phyloP scores from a whole-genome alignment of 2,329 filamentous ascomycete species.

The Ophiobolus disseminans region DNA sequence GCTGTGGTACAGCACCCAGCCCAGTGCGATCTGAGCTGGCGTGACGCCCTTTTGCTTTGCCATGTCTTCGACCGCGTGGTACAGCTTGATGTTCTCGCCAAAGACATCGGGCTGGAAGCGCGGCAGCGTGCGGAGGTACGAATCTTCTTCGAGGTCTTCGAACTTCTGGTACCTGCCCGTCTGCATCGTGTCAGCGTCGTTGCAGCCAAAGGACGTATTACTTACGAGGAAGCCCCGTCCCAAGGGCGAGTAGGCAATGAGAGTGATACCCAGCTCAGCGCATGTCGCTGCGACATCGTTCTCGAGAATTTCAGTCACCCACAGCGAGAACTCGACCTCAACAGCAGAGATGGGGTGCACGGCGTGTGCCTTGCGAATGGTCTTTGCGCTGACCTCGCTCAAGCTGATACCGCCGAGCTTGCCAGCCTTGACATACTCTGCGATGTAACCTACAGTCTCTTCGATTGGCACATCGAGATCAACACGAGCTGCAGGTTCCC shows the following conservation, averaged over 20 bases:
- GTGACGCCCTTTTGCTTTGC: constrained; percentile 67
- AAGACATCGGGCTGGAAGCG: constrained; percentile 71
- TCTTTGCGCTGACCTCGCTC: constrained; percentile 55
- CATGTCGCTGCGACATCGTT: constrained; percentile 66
- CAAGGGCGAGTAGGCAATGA: constrained; percentile 75
- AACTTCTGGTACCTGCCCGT: constrained; percentile 53
- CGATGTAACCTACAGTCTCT: constrained; percentile 53
- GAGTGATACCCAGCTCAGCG: constrained; percentile 69
- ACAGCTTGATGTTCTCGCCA: constrained; percentile 69
- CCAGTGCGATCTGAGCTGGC: constrained; percentile 69
- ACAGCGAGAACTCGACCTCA: constrained; percentile 68
- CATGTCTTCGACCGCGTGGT: constrained; percentile 64
- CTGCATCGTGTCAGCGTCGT: constrained; percentile 40
- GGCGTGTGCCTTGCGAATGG: constrained; percentile 57
- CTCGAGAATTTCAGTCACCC: constrained; percentile 62
- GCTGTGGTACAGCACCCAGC: constrained; percentile 65
- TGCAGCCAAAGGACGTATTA: not conserved
- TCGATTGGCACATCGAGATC: constrained; percentile 55
- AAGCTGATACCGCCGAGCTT: constrained; percentile 57
- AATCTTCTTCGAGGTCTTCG: constrained; percentile 67
- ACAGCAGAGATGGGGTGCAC: constrained; percentile 65
- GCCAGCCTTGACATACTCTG: constrained; percentile 48
- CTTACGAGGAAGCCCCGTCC: constrained; percentile 64
- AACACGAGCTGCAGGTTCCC: too few relatives aligned
- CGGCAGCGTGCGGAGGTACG: constrained; percentile 57